Conservation (phyloP, 2,329 filamentous ascomycete genomes). For the Scorias spongiosa region DNA sequence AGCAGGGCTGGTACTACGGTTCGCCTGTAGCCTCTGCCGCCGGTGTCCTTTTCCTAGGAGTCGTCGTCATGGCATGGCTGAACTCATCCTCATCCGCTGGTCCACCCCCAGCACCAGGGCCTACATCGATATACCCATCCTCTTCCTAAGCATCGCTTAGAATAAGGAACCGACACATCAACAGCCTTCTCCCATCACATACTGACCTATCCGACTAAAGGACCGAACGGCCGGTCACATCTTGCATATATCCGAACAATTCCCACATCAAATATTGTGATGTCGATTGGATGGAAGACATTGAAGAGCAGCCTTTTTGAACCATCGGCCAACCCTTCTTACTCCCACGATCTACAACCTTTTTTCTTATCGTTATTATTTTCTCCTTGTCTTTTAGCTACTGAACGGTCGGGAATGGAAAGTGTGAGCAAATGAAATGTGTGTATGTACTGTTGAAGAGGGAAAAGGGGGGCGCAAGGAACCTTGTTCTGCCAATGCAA, state of each 20-base stretch:
- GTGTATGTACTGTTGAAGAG: too few relatives aligned
- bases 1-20: conserved; percentile 4
- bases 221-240: too few relatives aligned
- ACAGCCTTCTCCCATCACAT: not conserved
- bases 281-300: too few relatives aligned
- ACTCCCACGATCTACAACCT: conserved; percentile 1
- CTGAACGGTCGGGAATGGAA: conserved; percentile 1
- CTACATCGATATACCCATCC: not conserved
- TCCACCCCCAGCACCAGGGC: not conserved
- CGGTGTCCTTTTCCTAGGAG: conserved; percentile 17
- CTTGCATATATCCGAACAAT: too few relatives aligned
- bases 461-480: too few relatives aligned
- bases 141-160: not conserved
- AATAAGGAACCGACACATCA: not conserved
- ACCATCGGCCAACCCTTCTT: too few relatives aligned
- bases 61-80: conserved; percentile 18
- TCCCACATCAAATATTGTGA: too few relatives aligned
- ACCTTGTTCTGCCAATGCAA: too few relatives aligned
- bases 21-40: conserved; percentile 7
- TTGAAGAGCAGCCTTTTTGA: too few relatives aligned
- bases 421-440: conserved; percentile 1
- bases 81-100: conserved; percentile 5
- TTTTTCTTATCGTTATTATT: not conserved
- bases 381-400: not conserved
- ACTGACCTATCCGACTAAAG: too few relatives aligned